Evolutionary conservation across 768 basidiomycete species (phyloP), one percentile per base, ranked within the genome.

Genomic region (Calocera cornea): DNA sequence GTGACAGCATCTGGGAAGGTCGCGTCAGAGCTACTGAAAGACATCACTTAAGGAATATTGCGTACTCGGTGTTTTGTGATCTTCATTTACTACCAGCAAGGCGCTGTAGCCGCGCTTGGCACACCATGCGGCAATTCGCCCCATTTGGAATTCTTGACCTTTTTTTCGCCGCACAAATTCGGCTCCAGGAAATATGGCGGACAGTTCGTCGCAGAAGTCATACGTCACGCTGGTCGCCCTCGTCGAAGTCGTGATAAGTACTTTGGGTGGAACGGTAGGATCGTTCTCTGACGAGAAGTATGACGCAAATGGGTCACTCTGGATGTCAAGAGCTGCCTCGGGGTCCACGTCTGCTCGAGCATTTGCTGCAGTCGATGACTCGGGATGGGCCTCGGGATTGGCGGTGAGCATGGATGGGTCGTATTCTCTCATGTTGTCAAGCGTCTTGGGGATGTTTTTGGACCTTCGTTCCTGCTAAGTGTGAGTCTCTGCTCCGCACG

Each of bases 31-130:
- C 72, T 19, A 68, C 64, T 41, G 40, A 5, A 40, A 50, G 40
- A 7, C 7, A 1, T 27, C 14, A 44, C 19, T 36, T 14, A 34
- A 66, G 60, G 60, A 31, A 54, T 31, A 50, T 47, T 14, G 82
- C 92, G 76, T 71, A 95, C 97, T 97, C 16, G 94, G 90, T 74
- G 87, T 88, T 75, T 94, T 94, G 81, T 87, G 87, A 72, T 98
- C 91, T 74, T 99, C 97, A 70, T 98, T 98, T 36, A 98, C 91
- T 1, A 99, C 92, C 47, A 90, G 81, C 70, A 98, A 74, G 70
- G 95, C 92, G 49, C 87, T 88, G 75, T 92, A 99, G 1, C 88
- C 89, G 72, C 97, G 80, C 44, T 86, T 88, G 14, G 89, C 87
- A 24, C 93, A 93, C 97, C 97, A 99, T 1, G 88, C 85, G 34